Conservation (phyloP, 768 basidiomycete species). For the Brasilioporus rufonigricans region DNA sequence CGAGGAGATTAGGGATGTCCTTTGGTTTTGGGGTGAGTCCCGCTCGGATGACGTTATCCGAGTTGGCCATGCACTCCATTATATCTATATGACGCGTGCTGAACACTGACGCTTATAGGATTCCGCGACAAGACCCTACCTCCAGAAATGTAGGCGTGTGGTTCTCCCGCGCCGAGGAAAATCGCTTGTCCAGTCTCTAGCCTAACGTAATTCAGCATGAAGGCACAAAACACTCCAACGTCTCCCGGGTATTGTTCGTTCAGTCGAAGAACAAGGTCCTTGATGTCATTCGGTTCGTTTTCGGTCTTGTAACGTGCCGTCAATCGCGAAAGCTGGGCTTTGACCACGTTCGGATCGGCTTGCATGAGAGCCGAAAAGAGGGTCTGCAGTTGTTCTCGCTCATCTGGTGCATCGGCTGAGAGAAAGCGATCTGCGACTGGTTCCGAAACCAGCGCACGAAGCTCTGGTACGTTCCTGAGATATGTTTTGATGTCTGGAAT, state of each 20-base stretch:
- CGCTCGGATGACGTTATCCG: slow-evolving; percentile 98
- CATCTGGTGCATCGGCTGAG: slow-evolving; percentile 32
- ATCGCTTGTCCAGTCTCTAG: slow-evolving; percentile 86
- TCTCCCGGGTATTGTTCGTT: slow-evolving; percentile 85
- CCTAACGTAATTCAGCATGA: slow-evolving; percentile 82
- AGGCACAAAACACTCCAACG: slow-evolving; percentile 90
- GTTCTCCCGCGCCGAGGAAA: slow-evolving; percentile 93
- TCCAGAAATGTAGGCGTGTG: slow-evolving; percentile 94
- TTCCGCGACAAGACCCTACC: slow-evolving; percentile 47
- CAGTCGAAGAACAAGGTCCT: slow-evolving; percentile 61
- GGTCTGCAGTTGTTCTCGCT: slow-evolving; percentile 55
- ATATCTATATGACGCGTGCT: slow-evolving; percentile 58
- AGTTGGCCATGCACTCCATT: slow-evolving; percentile 99
- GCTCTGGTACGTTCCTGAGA: slow-evolving; percentile 71
- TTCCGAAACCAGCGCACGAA: slow-evolving; percentile 65
- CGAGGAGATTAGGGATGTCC: slow-evolving; percentile 87
- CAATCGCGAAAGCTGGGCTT: slow-evolving; percentile 53
- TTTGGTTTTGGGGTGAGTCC: slow-evolving; percentile 96
- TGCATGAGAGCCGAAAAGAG: slow-evolving; percentile 87
- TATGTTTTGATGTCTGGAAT: slow-evolving; percentile 65
- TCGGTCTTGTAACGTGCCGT: slow-evolving; percentile 59
- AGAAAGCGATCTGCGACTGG: slow-evolving; percentile 54
- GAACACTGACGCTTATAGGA: neutral
- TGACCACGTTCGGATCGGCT: slow-evolving; percentile 53
- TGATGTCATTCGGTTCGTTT: slow-evolving; percentile 44